These are phyloP conservation scores for Fusarium anthophilum DNA, from an alignment of 2,329 filamentous ascomycete species.

Conservation along the genomic window DNA sequence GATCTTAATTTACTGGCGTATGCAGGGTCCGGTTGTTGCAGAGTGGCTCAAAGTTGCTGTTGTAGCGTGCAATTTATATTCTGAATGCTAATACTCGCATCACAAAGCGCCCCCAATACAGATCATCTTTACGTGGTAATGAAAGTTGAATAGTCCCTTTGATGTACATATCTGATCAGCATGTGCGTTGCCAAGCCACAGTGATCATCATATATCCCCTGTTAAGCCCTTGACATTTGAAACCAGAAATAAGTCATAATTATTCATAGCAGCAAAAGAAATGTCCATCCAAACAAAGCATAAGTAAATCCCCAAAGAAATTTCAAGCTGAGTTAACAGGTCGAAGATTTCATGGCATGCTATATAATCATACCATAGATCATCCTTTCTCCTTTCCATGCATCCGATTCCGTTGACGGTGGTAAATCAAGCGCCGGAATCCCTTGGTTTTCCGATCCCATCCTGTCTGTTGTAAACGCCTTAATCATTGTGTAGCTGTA, in stretches of 20 bases:
- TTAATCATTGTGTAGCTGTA: slow-evolving; percentile 38
- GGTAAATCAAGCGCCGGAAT: slow-evolving; percentile 30
- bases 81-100: background rate
- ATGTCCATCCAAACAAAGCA: slow-evolving; percentile 9
- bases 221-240: background rate
- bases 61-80: background rate
- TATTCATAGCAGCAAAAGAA: slow-evolving; percentile 27
- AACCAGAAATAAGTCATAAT: slow-evolving; percentile 29
- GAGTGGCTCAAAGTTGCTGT: background rate
- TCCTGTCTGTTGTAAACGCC: slow-evolving; percentile 43
- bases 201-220: background rate
- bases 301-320: slow-evolving; percentile 9
- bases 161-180: slow-evolving; percentile 2
- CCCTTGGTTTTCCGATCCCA: slow-evolving; percentile 38
- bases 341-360: background rate
- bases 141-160: slow-evolving; percentile 1
- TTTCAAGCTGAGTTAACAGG: slow-evolving; percentile 3
- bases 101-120: background rate
- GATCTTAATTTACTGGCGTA: background rate
- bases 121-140: background rate
- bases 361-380: background rate
- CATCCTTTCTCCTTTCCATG: slow-evolving; percentile 31
- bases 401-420: slow-evolving; percentile 12
- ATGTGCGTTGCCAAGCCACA: background rate
- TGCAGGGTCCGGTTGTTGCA: background rate